phyloP scores from a whole-genome alignment of 805 yeast genomes.

The Saccharomycopsis sp. region DNA sequence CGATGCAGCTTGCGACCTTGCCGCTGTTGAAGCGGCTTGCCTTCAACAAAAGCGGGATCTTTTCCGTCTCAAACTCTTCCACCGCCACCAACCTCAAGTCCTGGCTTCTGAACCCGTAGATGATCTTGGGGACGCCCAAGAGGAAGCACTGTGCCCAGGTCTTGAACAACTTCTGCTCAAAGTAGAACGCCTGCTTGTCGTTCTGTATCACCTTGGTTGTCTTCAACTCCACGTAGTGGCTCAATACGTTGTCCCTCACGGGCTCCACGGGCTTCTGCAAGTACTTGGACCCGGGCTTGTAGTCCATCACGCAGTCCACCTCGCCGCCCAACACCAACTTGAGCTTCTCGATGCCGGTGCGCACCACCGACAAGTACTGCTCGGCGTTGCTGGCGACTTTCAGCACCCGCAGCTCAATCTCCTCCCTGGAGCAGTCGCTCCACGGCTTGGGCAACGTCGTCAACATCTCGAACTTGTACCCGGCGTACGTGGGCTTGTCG shows the following conservation, averaged over 20 bases:
- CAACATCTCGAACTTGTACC: conserved; percentile 79
- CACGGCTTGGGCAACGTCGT: conserved; percentile 73
- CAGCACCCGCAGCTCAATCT: conserved; percentile 57
- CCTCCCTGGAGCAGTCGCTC: conserved; percentile 53
- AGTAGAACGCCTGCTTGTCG: conserved; percentile 48
- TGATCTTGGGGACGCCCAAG: conserved; percentile 70
- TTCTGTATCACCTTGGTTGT: conserved; percentile 51
- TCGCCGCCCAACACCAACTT: conserved; percentile 76
- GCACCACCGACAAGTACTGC: conserved; percentile 74
- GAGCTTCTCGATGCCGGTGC: conserved; percentile 72
- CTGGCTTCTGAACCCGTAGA: conserved; percentile 83
- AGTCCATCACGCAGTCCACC: conserved; percentile 86
- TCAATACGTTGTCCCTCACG: conserved; percentile 40
- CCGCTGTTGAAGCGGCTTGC: conserved; percentile 35
- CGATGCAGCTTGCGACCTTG: conserved; percentile 50
- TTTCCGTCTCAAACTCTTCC: conserved; percentile 70
- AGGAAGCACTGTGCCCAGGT: conserved; percentile 94
- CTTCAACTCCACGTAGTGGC: conserved; percentile 80
- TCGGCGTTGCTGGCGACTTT: conserved; percentile 58
- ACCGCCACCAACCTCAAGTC: conserved; percentile 51
- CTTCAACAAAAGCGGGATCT: conserved; percentile 63
- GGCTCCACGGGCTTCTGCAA: too few species aligned
- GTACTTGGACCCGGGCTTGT: conserved; percentile 43
- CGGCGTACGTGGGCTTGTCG: conserved; percentile 46
- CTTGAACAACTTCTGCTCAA: conserved; percentile 67